phyloP scores from a whole-genome alignment of 208 protist species.

The Trypanosoma theileri region DNA sequence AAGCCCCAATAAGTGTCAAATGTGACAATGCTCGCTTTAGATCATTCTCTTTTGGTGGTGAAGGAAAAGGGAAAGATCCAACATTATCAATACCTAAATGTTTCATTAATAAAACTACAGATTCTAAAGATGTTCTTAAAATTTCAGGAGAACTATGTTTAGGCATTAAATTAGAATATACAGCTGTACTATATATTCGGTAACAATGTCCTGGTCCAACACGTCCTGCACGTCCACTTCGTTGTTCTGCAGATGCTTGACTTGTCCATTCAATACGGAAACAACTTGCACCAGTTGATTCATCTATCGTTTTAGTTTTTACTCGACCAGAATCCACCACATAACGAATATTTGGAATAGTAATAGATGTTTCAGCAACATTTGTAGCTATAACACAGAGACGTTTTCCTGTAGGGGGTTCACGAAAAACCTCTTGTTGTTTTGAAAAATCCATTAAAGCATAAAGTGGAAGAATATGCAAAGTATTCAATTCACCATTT shows the following conservation, averaged over 20 bases:
- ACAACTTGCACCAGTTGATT: conserved; percentile 96
- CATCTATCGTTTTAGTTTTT: conserved; percentile 97
- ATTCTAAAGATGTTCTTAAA: conserved; percentile 87
- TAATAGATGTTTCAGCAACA: conserved; percentile 99
- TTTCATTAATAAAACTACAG: conserved; percentile 92
- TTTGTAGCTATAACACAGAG: conserved; percentile 99
- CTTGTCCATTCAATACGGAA: conserved; percentile 96
- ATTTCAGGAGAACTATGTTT: conserved; percentile 94
- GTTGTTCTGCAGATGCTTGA: conserved; percentile 96
- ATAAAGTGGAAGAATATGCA: conserved; percentile 99
- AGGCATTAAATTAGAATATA: conserved; percentile 97
- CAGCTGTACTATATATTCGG: conserved; percentile 96
- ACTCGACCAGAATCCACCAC: conserved; percentile 98
- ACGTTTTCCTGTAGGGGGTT: conserved; percentile 83
- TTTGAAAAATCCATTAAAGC: conserved; percentile 92
- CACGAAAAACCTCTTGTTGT: conserved; percentile 95
- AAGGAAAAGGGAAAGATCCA: conserved; percentile 87
- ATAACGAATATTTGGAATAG: conserved; percentile 98
- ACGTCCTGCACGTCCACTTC: conserved; percentile 95
- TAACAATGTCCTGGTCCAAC: conserved; percentile 97
- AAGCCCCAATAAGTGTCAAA: conserved; percentile 72
- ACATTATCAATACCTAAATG: conserved; percentile 88
- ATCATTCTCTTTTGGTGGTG: conserved; percentile 64
- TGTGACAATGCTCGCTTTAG: conserved; percentile 72
- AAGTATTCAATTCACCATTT: conserved; percentile 84